These are phyloP conservation scores for Amaranthus hypochondriacus DNA, from an alignment of 148 eudicot species.

Conservation along the genomic window DNA sequence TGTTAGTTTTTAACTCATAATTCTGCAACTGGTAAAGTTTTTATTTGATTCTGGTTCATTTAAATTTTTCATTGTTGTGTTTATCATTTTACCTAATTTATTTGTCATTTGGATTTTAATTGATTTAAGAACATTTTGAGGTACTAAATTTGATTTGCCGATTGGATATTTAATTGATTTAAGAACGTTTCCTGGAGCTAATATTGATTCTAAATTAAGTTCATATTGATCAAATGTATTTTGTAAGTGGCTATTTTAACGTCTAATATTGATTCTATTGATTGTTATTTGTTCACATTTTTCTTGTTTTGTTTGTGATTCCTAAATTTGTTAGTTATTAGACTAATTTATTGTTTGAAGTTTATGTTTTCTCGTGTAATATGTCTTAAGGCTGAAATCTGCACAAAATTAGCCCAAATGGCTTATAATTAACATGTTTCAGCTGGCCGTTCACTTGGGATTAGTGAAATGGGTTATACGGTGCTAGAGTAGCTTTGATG, in stretches of 20 bases:
- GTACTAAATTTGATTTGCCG: constrained; percentile 13
- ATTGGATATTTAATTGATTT: not conserved
- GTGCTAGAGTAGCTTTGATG: not conserved
- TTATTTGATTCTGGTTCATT: too few species aligned
- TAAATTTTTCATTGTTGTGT: too few species aligned
- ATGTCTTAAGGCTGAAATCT: not conserved
- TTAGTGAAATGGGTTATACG: too few species aligned
- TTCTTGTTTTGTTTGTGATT: not conserved
- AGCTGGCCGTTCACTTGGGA: too few species aligned
- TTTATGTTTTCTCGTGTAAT: not conserved
- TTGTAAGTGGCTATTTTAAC: not conserved
- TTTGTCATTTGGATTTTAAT: constrained; percentile 44
- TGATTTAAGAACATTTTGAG: constrained; percentile 62
- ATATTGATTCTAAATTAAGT: not conserved
- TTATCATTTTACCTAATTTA: too few species aligned
- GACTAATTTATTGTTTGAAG: not conserved
- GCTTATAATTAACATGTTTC: too few species aligned
- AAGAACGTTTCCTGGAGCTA: constrained; percentile 49
- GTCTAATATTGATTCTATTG: not conserved
- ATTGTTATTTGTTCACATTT: not conserved
- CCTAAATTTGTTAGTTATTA: not conserved
- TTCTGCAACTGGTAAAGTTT: too few species aligned
- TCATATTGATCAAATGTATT: not conserved
- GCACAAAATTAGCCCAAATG: too few species aligned
- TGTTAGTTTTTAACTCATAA: too few species aligned